Evolutionary conservation across 2,329 filamentous ascomycete species (phyloP).

Genomic region (Epicoccum nigrum): DNA sequence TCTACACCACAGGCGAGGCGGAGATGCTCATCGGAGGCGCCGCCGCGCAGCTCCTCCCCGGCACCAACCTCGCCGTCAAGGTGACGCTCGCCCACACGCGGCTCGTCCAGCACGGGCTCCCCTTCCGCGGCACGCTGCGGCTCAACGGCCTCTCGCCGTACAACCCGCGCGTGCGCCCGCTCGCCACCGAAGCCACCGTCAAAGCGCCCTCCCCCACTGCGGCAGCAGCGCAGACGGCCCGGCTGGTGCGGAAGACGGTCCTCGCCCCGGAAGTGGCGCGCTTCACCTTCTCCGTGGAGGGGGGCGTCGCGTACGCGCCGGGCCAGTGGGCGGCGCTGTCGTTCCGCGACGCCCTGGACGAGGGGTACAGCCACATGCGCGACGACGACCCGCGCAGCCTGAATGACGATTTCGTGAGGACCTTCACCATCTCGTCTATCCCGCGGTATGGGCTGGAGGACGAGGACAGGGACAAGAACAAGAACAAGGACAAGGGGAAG

Average conservation of each 20-base stretch:
- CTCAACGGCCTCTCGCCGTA: constrained; percentile 74
- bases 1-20: constrained; percentile 75
- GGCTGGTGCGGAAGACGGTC: constrained; percentile 62
- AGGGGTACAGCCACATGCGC: constrained; percentile 82
- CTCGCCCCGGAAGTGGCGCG: constrained; percentile 72
- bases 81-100: constrained; percentile 66
- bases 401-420: constrained; percentile 84
- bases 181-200: constrained; percentile 63
- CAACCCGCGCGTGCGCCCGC: constrained; percentile 73
- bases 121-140: constrained; percentile 67
- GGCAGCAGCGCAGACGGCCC: constrained; percentile 52
- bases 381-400: constrained; percentile 78
- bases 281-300: constrained; percentile 63
- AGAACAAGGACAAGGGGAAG: no score
- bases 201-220: constrained; percentile 19
- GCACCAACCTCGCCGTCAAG: constrained; percentile 74
- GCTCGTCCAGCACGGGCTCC: constrained; percentile 68
- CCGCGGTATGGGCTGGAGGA: constrained; percentile 39
- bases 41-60: constrained; percentile 68
- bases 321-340: constrained; percentile 82
- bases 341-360: constrained; percentile 70
- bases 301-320: constrained; percentile 60
- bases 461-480: neutral
- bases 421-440: constrained; percentile 77
- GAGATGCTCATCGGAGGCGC: constrained; percentile 69